A percentile compares a stretch with the other conserved stretches of the same genome.
Conservation (phyloP, 1,139 yeast species). For the Scheffersomyces quercinus region DNA sequence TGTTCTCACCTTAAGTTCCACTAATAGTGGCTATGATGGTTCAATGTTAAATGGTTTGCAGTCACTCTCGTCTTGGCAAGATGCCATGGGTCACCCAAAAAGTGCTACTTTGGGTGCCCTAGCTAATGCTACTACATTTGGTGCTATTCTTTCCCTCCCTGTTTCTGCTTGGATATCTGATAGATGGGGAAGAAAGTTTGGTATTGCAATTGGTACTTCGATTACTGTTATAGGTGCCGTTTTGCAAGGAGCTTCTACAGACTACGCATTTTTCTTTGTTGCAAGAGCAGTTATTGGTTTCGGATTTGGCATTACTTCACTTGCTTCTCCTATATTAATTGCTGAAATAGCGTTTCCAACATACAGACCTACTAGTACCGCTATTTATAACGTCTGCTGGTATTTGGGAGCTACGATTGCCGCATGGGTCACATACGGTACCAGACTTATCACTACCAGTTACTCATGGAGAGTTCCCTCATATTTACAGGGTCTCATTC, state of each 20-base stretch:
- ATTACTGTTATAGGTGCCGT: no score
- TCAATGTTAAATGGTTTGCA: slow-evolving; percentile 54
- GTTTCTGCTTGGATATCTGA: slow-evolving; percentile 26
- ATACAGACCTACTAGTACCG: slow-evolving; percentile 4
- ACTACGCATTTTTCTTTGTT: no score
- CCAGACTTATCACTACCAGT: no score
- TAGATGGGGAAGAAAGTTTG: slow-evolving; percentile 34
- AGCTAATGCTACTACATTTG: slow-evolving; percentile 32
- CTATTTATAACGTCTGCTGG: slow-evolving; percentile 4
- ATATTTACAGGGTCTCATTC: slow-evolving; percentile 43
- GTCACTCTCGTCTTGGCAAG: slow-evolving; percentile 37
- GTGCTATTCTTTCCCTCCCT: slow-evolving; percentile 19
- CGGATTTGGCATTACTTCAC: no score
- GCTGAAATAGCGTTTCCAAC: slow-evolving; percentile 4
- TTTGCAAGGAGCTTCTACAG: no score
- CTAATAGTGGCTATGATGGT: slow-evolving; percentile 55
- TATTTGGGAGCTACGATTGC: no score
- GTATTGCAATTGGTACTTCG: slow-evolving; percentile 21
- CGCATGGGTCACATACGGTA: no score
- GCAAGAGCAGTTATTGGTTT: no score
- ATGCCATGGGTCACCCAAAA: slow-evolving; percentile 37
- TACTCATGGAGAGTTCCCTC: slow-evolving; percentile 54
- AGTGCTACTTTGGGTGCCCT: slow-evolving; percentile 49
- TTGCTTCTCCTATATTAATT: slow-evolving; percentile 4
- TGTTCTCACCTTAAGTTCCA: slow-evolving; percentile 43